Evolutionary conservation across 176 grass and related monocot species (phyloP), one percentile per base, ranked within the genome.

Genomic region (Oryza glumipatula): DNA sequence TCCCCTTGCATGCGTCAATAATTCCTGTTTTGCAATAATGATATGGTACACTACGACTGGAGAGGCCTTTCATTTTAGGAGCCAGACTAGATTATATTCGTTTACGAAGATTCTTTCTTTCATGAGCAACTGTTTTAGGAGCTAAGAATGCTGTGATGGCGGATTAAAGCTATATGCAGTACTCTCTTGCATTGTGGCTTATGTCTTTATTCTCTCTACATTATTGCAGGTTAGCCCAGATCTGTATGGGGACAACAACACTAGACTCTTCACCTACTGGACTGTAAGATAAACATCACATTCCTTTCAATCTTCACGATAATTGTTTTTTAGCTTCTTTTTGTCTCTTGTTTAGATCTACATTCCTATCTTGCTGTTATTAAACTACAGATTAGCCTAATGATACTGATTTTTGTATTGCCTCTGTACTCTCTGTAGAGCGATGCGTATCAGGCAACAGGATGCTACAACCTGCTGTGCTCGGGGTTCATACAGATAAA

Each of bases 401-500:
- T 76, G 61, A 26, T 67, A 80, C 76, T 77, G 49, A 72, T 83
- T 52, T 73, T 73, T 82, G 72, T 80, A 84, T 84, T 87, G 65
- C 67, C 81, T 65, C 35, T 69, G 67, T 67, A 91, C 73, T 74
- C 73, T 69, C 82, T 88, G 85, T 54, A 97, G 94, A 97, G 94
- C 19, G 92, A 97, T 94, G 94, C 94, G 0, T 94, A 97, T 85
- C 92, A 92, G 75, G 94, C 94, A 58, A 97, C 94, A 67, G 92
- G 92, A 70, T 97, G 94, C 78, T 97, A 97, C 89, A 97, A 97
- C 88, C 82, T 97, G 68, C 89, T 97, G 12, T 94, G 92, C 83
- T 94, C 94, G 28, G 92, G 92, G 19, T 97, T 97, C 87, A 94
- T 97, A 36, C 92, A 97, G 84, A 94, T 92, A 86, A 97, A 86